Evolutionary conservation across 2,329 filamentous ascomycete species (phyloP).

Genomic region (Onygena corvina): DNA sequence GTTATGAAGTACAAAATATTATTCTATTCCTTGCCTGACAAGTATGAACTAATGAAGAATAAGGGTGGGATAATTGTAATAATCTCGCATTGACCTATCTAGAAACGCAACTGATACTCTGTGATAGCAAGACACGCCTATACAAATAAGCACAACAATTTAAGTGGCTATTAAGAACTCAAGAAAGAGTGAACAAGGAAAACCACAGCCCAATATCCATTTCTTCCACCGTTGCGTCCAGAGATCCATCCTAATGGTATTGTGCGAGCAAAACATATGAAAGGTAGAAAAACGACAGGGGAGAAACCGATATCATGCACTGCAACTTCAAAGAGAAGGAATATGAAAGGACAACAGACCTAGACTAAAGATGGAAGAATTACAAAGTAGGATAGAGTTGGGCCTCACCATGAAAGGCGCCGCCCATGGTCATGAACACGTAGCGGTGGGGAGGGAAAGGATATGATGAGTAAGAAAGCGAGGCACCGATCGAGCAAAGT

Average conservation of each 20-base stretch:
- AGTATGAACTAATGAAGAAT: too few species aligned
- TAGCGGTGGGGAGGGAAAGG: neutral
- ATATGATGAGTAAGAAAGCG: neutral
- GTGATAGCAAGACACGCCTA: neutral
- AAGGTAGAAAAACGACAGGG: neutral
- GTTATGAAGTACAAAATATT: too few species aligned
- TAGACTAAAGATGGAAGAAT: slow-evolving; percentile 1
- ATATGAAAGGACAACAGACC: slow-evolving; percentile 1
- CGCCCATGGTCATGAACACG: slow-evolving; percentile 8
- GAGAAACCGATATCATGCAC: neutral
- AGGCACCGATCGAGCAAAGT: neutral
- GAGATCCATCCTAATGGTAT: slow-evolving; percentile 1
- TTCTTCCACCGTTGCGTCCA: neutral
- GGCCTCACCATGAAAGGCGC: neutral
- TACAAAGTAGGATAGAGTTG: slow-evolving; percentile 7
- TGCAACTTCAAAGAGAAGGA: slow-evolving; percentile 6
- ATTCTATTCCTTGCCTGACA: too few species aligned
- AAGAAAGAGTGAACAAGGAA: neutral
- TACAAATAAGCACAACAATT: neutral
- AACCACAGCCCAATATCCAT: neutral
- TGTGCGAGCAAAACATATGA: slow-evolving; percentile 1
- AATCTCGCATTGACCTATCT: slow-evolving; percentile 1
- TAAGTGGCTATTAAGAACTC: neutral
- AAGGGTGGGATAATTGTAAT: neutral
- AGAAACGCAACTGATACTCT: neutral